These are phyloP conservation scores for Fistulinella cinereoalba DNA, from an alignment of 1,284 basidiomycete genomes.

Conservation along the genomic window DNA sequence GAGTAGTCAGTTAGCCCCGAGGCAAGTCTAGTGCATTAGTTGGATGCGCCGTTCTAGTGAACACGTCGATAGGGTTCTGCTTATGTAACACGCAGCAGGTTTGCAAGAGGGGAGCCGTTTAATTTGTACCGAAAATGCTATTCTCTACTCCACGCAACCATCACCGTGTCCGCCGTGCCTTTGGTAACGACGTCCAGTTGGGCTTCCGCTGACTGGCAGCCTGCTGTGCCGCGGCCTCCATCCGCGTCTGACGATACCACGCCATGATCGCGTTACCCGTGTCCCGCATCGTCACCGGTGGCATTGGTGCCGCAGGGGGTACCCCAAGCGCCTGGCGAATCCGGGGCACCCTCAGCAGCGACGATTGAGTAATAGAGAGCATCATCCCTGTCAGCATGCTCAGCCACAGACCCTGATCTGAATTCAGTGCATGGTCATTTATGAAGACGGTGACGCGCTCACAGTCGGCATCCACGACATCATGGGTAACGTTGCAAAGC, in stretches of 20 bases:
- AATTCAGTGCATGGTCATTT: background rate
- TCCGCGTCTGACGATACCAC: conserved; percentile 15
- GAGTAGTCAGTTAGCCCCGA: background rate
- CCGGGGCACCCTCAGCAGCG: conserved; percentile 22
- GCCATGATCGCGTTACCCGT: conserved; percentile 23
- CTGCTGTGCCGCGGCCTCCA: conserved; percentile 7
- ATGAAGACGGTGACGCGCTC: conserved; percentile 27
- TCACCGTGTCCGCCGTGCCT: conserved; percentile 17
- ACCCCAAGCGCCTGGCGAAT: conserved; percentile 28
- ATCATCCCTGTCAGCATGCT: conserved; percentile 27
- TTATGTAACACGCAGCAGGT: conserved; percentile 16
- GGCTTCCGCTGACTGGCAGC: conserved; percentile 18
- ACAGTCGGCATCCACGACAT: conserved; percentile 61
- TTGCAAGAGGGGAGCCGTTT: background rate
- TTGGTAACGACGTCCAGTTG: conserved; percentile 26
- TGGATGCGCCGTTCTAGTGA: background rate
- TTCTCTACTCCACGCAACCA: conserved; percentile 6
- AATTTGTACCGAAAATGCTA: background rate
- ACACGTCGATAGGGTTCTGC: background rate
- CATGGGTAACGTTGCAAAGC: conserved; percentile 58
- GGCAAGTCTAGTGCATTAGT: conserved; percentile 10
- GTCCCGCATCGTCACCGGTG: conserved; percentile 30
- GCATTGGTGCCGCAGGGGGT: conserved; percentile 6
- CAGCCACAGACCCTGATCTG: conserved; percentile 29
- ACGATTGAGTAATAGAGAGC: conserved; percentile 22